Percentiles rank a stretch among this genome's conserved stretches.
phyloP scores from a whole-genome alignment of 2,329 filamentous ascomycete genomes.

The Lojkania enalia region DNA sequence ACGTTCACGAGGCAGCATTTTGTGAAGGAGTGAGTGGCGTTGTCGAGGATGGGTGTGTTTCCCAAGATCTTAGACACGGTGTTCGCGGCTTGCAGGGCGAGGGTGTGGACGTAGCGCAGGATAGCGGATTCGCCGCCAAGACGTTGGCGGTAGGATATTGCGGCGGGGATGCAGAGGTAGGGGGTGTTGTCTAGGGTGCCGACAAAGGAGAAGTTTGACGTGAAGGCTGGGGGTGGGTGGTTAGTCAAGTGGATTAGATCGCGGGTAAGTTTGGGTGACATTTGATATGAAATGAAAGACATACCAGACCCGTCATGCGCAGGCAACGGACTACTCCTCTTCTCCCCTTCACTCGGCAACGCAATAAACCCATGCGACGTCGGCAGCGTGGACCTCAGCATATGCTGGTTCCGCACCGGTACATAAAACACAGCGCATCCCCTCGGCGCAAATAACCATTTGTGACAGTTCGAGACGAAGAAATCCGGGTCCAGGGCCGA shows the following conservation, averaged over 20 bases:
- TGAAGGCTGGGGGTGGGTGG: conserved; percentile 47
- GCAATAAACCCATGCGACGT: conserved; percentile 79
- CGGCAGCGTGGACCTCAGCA: conserved; percentile 74
- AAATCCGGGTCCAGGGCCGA: conserved; percentile 74
- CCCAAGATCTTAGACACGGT: conserved; percentile 65
- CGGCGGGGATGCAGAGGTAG: conserved; percentile 72
- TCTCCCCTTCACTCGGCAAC: conserved; percentile 13
- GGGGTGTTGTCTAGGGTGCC: conserved; percentile 75
- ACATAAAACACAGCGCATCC: conserved; percentile 82
- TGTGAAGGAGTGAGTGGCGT: conserved; percentile 62
- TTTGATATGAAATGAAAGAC: no score
- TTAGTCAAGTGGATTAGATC: neutral
- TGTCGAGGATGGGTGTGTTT: conserved; percentile 74
- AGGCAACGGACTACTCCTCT: conserved; percentile 3
- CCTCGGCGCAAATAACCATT: conserved; percentile 80
- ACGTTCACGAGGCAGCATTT: conserved; percentile 75
- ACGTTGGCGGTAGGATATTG: conserved; percentile 69
- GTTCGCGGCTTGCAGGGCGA: conserved; percentile 67
- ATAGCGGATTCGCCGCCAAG: conserved; percentile 77
- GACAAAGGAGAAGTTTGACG: conserved; percentile 74
- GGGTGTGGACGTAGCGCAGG: conserved; percentile 61
- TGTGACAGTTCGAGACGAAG: conserved; percentile 74
- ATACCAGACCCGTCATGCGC: no score
- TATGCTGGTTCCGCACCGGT: conserved; percentile 71
- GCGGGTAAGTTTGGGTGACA: no score